Evolutionary conservation across 345 rosid species (phyloP), one percentile per base, ranked within the genome.

Genomic region (Nephelium lappaceum): DNA sequence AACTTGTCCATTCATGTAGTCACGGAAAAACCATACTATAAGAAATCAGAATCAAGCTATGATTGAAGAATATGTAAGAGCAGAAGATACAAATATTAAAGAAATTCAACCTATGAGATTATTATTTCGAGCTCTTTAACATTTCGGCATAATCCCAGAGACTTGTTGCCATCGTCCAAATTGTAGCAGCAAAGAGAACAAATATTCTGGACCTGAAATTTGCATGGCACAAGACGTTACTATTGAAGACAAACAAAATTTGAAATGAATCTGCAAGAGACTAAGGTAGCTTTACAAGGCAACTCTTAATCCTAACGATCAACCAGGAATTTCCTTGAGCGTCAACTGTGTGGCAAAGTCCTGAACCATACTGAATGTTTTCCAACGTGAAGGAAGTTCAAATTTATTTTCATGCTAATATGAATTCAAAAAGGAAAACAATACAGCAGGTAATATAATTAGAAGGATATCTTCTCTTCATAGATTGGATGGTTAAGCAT

Each of bases 401-500:
- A 74, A 39, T 73, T 47, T 47, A 23, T 45, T 5, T 49, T 15
- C 43, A 58, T 47, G 19, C 12, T 18, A 58, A 51, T 61, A 41
- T 27, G 4, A 68, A 79, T 36, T 31, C 23, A 18, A 42, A 18
- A 21, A 41, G 16, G 27, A 36, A 76, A 43, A 24, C 3, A 24
- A 61, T 51, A 75, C 42, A 78, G 51, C 3, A 64, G 45, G 19
- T 27, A 63, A 67, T 23, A 49, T 3, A 67, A 36, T 23, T 58
- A 64, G 21, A 88, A 93, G 99, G 99, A 96, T 94, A 96, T 94
- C 86, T 96, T 91, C 79, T 88, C 91, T 58, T 91, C 90, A 25
- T 83, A 77, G 68, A 90, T 81, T 79, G 97, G 98, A 89, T 91
- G 98, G 83, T 92, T 91, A 68, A 96, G 98, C 90, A 96, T 89